These are phyloP conservation scores for Sugiyamaella japonica DNA, from an alignment of 1,139 yeast genomes.

Conservation along the genomic window DNA sequence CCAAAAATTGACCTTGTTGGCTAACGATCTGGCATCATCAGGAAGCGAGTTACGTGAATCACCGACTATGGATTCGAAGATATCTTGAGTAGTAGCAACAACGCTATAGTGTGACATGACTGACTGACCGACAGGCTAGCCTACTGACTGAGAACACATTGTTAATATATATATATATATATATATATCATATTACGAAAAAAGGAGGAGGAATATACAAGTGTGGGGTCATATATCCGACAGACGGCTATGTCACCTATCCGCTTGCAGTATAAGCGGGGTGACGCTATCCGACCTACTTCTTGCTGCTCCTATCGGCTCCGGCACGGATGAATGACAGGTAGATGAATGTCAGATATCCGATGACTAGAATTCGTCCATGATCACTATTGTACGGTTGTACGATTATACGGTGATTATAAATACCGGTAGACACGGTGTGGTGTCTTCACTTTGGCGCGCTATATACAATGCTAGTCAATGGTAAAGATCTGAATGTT, in stretches of 20 bases:
- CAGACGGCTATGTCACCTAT: background rate
- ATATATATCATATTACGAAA: background rate
- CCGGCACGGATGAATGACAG: no score
- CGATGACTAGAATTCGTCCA: background rate
- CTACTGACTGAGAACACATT: background rate
- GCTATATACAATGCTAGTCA: background rate
- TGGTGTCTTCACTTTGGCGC: background rate
- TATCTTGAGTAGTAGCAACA: constrained; percentile 1
- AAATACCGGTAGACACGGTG: no score
- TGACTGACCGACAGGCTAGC: no score
- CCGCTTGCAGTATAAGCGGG: background rate
- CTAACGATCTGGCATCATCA: constrained; percentile 28
- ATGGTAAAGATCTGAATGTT: constrained; percentile 19
- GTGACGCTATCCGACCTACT: background rate
- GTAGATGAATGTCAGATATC: background rate
- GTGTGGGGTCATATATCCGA: no score
- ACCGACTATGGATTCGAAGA: constrained; percentile 27
- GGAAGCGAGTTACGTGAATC: constrained; percentile 32
- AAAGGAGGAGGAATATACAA: background rate
- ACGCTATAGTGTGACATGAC: constrained; percentile 7
- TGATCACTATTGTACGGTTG: background rate
- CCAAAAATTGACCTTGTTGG: constrained; percentile 29
- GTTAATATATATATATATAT: constrained; percentile 1
- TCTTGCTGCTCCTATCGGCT: background rate
- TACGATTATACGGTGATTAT: no score